Conservation (phyloP, 257 asterid genomes). For the Solanum commersonii region DNA sequence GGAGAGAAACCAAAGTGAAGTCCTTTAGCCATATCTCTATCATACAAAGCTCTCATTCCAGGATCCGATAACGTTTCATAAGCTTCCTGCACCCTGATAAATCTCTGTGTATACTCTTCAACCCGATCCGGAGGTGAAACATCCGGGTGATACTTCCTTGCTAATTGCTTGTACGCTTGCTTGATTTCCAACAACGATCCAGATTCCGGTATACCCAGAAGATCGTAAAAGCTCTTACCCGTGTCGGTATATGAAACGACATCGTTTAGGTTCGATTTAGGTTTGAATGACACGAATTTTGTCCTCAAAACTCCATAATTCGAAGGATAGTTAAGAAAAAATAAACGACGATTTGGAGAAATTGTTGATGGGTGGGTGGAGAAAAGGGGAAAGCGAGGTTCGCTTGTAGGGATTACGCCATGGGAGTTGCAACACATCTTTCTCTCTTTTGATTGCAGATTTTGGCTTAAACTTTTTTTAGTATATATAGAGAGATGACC, state of each 20-base stretch:
- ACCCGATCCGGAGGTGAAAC: slow-evolving; percentile 85
- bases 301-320: not conserved
- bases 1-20: slow-evolving; percentile 44
- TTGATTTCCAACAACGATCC: slow-evolving; percentile 59
- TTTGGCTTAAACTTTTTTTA: not conserved
- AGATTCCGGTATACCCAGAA: slow-evolving; percentile 58
- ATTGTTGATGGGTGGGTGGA: not conserved
- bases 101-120: slow-evolving; percentile 55
- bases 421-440: not conserved
- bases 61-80: slow-evolving; percentile 91
- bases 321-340: not conserved
- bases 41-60: slow-evolving; percentile 48
- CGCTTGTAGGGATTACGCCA: not conserved
- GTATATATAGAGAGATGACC: not conserved
- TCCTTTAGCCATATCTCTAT: slow-evolving; percentile 42
- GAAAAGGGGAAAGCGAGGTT: not conserved
- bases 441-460: not conserved
- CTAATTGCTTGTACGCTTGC: slow-evolving; percentile 83
- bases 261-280: not conserved
- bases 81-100: slow-evolving; percentile 76
- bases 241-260: not conserved
- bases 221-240: slow-evolving; percentile 41
- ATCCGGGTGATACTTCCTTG: slow-evolving; percentile 89
- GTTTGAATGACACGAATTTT: not conserved
- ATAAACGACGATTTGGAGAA: not conserved